Base-by-base conservation (phyloP, 805 yeast genomes). In the Candida takata region DNA sequence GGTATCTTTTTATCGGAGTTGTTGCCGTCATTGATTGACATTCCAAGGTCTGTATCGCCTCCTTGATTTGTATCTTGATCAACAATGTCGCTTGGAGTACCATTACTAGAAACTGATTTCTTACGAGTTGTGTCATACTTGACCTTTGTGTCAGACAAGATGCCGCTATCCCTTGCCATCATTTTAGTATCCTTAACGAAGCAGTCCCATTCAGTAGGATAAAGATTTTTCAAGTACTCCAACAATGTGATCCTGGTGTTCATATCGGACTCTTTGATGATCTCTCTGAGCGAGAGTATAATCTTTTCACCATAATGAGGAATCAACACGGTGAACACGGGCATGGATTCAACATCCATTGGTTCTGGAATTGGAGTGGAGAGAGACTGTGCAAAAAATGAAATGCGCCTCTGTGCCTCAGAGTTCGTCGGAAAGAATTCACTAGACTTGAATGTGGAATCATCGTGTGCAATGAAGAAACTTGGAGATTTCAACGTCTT, bases 271-370 rank as follows among this genome's bases (percentile, higher is more conserved):
- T 79, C 85, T 47, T 76, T 74, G 40, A 87, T 84, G 14, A 85
- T 77, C 54, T 87, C 95, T 47, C 74, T 75, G 43, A 87, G 64
- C 4, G 85, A 72, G 34, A 86, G 62, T 17, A 82, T 65, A 33
- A 87, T 84, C 59, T 80, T 86, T 57, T 87, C 97, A 4, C 80
- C 69, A 57, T 81, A 87, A 56, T 87, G 96, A 8, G 97, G 97
- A 26, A 87, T 72, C 51, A 87, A 65, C 4, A 87, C 95, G 0
- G 94, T 77, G 48, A 85, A 85, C 0, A 83, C 63, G 1, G 95
- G 94, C 88, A 84, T 84, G 27, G 76, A 64, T 25, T 72, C 74
- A 14, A 79, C 69, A 0, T 84, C 71, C 10, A 70, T 58, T 0
- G 86, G 79, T 31, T 78, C 85, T 1, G 85, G 82, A 58, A 86